A percentile compares a stretch with the other conserved stretches of the same genome.
Conservation (phyloP, 345 rosid genomes). For the Brassica incana region DNA sequence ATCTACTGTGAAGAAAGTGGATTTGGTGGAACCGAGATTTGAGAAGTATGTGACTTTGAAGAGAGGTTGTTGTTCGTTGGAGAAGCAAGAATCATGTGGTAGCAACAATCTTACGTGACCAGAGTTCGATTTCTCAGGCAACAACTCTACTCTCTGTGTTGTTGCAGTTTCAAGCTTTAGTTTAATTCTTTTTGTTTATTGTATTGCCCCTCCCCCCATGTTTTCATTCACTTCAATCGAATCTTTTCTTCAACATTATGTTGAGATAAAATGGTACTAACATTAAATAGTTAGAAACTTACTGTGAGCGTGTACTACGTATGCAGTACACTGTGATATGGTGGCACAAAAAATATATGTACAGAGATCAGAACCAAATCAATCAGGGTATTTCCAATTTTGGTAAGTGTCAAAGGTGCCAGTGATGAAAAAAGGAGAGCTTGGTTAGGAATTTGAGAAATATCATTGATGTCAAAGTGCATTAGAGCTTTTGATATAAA, state of each 20-base stretch:
- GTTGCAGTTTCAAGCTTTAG: background rate
- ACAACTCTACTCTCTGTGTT: constrained; percentile 16
- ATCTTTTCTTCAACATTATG: background rate
- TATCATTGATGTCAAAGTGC: background rate
- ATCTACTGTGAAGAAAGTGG: constrained; percentile 46
- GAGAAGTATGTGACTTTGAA: constrained; percentile 47
- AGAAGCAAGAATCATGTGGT: constrained; percentile 68
- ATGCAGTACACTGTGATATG: too few relatives aligned
- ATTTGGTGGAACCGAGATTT: constrained; percentile 77
- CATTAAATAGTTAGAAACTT: too few relatives aligned
- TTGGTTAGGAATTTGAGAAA: background rate
- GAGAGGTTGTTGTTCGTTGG: constrained; percentile 32
- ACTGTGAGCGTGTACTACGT: too few relatives aligned
- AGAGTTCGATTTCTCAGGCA: constrained; percentile 19
- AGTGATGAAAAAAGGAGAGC: constrained; percentile 7
- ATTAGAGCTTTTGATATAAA: too few relatives aligned
- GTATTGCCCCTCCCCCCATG: background rate
- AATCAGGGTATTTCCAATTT: constrained; percentile 15
- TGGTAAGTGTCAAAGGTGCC: constrained; percentile 3
- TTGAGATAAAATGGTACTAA: background rate
- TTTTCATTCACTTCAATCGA: background rate
- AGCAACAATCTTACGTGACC: constrained; percentile 66
- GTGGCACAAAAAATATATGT: too few relatives aligned
- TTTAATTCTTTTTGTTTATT: too few relatives aligned
- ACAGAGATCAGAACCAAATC: background rate